Conservation (phyloP, 2,329 filamentous ascomycete genomes). For the Pseudogymnoascus sp. region DNA sequence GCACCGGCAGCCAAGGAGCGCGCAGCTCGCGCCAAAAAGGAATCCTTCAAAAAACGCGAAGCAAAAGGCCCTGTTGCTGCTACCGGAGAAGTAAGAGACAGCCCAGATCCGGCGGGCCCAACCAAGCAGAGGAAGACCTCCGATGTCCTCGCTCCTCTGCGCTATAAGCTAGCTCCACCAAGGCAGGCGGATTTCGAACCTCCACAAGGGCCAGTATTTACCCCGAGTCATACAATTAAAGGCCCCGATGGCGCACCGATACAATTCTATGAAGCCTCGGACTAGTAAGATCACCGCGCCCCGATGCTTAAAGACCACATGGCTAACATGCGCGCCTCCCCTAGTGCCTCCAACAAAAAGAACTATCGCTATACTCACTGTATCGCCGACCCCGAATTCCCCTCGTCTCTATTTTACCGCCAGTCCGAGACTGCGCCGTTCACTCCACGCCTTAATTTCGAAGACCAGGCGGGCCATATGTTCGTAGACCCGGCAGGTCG, state of each 20-base stretch:
- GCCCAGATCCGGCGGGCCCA: constrained; percentile 42
- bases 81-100: constrained; percentile 38
- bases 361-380: constrained; percentile 84
- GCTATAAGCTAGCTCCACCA: constrained; percentile 57
- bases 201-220: constrained; percentile 48
- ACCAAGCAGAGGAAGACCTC: constrained; percentile 29
- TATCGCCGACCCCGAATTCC: constrained; percentile 80
- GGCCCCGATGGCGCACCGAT: constrained; percentile 42
- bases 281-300: constrained; percentile 44
- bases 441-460: constrained; percentile 78
- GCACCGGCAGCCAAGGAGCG: constrained; percentile 23
- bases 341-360: constrained; percentile 54
- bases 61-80: constrained; percentile 41
- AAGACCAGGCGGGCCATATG: constrained; percentile 80
- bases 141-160: constrained; percentile 41
- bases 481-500: constrained; percentile 69
- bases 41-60: constrained; percentile 60
- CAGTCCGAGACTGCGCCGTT: constrained; percentile 81
- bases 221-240: constrained; percentile 45
- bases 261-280: constrained; percentile 54
- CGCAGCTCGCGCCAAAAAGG: constrained; percentile 50
- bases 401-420: constrained; percentile 80
- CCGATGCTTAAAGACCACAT: not conserved
- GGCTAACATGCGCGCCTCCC: not conserved
- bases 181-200: constrained; percentile 54